Evolutionary conservation across 176 grass and related monocot genomes (phyloP), one percentile per base, ranked within the genome.

Genomic region (Tuctoria greenei): DNA sequence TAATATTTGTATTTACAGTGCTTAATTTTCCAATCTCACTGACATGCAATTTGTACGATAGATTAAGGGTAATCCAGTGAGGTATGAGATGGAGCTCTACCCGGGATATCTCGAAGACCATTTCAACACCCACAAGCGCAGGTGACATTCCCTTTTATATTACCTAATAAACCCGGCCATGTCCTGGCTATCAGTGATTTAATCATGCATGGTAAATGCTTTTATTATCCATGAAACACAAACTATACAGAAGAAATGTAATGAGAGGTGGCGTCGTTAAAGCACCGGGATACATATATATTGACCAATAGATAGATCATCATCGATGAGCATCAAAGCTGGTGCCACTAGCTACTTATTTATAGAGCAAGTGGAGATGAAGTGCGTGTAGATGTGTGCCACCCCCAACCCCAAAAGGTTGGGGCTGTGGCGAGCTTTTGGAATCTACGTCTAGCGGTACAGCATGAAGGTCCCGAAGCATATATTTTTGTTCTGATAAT

Each of bases 11-110:
- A 18, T 45, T 21, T 60, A 44, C 20, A 31, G 4, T 6, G 25
- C 44, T 62, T 18, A 1, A 47, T 36, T 4, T 39, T 40, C 2
- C 17, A 20, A 52, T 18, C 31, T 54, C 25, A 39, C 10, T 21
- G 16, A n/a, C n/a, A n/a, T n/a, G 21, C 1, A 37, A 11, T 61
- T 24, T 27, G 4, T 36, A 27, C 37, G 8, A 59, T 38, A 46
- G 67, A 64, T 64, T 64, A 23, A 82, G 20, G 60, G 61, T 67
- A 23, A 66, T 67, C 73, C 35, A 49, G 8, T 61, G 44, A 45
- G 47, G 67, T 18, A 72, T 85, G 67, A 72, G 26, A 87, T 87
- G 85, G 85, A 87, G 79, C 79, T 87, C 60, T 87, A 87, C 67
- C 79, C 59, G 14, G 85, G 61, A 67, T 82, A 82, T 64, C 73